Evolutionary conservation across 306 rosid genomes (phyloP).

Genomic region (Trichosanthes cucumerina): DNA sequence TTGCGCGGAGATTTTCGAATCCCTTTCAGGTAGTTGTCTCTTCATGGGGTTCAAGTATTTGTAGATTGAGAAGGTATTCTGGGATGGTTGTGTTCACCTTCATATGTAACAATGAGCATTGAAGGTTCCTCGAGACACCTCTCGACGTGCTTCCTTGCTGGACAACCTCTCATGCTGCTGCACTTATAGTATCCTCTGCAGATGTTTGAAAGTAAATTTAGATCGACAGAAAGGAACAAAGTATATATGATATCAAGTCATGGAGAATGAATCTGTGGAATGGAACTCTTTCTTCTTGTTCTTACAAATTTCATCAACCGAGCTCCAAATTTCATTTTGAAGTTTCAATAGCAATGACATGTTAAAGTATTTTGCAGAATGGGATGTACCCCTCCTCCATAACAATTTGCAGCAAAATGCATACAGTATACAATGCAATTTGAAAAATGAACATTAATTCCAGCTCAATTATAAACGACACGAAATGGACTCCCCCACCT

Average conservation of each 20-base stretch:
- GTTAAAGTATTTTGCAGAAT: background rate
- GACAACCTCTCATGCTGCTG: slow-evolving; percentile 99
- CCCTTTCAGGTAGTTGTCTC: slow-evolving; percentile 19
- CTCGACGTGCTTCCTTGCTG: slow-evolving; percentile 98
- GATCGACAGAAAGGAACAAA: background rate
- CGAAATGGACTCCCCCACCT: background rate
- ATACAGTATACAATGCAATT: background rate
- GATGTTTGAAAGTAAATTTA: background rate
- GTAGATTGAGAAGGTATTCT: slow-evolving; percentile 67
- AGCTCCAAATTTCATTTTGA: background rate
- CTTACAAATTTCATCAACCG: background rate
- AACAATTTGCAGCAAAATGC: background rate
- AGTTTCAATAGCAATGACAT: background rate
- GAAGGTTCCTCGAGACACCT: slow-evolving; percentile 93
- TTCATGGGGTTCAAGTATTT: slow-evolving; percentile 39
- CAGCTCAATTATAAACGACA: background rate
- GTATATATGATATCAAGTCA: background rate
- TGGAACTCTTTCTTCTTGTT: background rate
- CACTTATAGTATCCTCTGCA: slow-evolving; percentile 97
- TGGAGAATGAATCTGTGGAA: background rate
- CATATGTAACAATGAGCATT: slow-evolving; percentile 92
- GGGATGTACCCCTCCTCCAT: background rate
- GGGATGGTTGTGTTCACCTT: slow-evolving; percentile 96
- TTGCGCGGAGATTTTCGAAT: background rate
- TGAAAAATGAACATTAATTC: background rate